Percentiles rank a stretch among this genome's conserved stretches.
Evolutionary conservation across 1,139 yeast genomes (phyloP).

Genomic region (Suhomyces panamericanus): DNA sequence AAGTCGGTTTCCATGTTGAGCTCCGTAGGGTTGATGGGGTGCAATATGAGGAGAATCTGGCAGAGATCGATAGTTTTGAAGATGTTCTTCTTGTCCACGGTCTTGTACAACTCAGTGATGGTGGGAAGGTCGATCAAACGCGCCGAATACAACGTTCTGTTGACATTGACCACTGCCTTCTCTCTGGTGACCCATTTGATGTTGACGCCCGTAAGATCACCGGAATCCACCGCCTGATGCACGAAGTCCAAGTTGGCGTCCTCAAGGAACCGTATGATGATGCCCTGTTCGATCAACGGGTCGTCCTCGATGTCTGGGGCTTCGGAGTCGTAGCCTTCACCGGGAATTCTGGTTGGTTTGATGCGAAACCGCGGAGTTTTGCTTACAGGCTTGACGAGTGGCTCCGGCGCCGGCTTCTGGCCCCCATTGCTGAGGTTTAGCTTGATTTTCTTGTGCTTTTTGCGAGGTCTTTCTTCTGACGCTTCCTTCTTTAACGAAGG

Average conservation of each 20-base stretch:
- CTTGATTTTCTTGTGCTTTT: constrained; percentile 25
- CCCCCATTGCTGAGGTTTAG: constrained; percentile 19
- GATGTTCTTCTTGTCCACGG: constrained; percentile 85
- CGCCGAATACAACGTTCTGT: constrained; percentile 70
- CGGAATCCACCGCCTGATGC: constrained; percentile 76
- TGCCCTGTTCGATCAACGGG: constrained; percentile 86
- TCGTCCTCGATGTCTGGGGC: constrained; percentile 97
- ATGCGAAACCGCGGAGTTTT: constrained; percentile 63
- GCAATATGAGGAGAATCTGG: constrained; percentile 80
- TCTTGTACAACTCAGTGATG: constrained; percentile 80
- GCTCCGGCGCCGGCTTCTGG: constrained; percentile 10
- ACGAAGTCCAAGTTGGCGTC: constrained; percentile 78
- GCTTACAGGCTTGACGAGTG: constrained; percentile 7
- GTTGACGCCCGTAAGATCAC: constrained; percentile 71
- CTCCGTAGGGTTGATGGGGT: constrained; percentile 51
- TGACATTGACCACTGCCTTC: constrained; percentile 65
- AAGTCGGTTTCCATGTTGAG: constrained; percentile 42
- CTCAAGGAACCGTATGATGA: constrained; percentile 74
- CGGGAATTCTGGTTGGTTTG: constrained; percentile 82
- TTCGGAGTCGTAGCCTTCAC: constrained; percentile 96
- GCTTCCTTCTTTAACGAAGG: constrained; percentile 10
- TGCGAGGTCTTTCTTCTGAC: constrained; percentile 8
- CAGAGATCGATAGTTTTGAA: constrained; percentile 84
- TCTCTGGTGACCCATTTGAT: constrained; percentile 82
- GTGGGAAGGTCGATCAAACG: constrained; percentile 90